Conservation (phyloP, 495 filamentous ascomycete genomes). For the Ascobolus immersus region DNA sequence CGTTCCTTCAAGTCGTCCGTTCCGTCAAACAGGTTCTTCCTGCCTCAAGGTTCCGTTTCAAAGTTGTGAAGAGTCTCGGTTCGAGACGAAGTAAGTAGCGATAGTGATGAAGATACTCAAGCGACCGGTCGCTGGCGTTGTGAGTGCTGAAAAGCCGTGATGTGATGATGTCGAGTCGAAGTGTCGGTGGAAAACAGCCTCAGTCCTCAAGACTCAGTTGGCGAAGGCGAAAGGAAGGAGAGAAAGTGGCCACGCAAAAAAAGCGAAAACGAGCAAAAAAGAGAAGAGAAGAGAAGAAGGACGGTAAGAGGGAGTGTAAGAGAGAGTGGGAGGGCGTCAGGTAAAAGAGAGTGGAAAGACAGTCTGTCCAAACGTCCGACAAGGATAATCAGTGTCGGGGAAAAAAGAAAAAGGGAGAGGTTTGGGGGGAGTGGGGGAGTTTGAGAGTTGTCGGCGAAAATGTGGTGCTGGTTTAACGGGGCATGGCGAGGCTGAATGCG, state of each 20-base stretch:
- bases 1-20: too few relatives aligned
- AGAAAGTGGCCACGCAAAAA: constrained; percentile 8
- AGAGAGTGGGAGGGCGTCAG: background rate
- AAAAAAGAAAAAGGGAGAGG: background rate
- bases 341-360: constrained; percentile 1
- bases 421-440: background rate
- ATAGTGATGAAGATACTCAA: constrained; percentile 2
- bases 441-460: background rate
- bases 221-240: background rate
- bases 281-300: background rate
- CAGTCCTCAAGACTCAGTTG: constrained; percentile 3
- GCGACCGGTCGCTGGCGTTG: constrained; percentile 10
- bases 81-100: background rate
- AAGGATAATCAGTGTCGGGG: background rate
- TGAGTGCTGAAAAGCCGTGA: constrained; percentile 7
- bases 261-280: constrained; percentile 4
- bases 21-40: too few relatives aligned
- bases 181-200: background rate
- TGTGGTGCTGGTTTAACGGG: too few relatives aligned
- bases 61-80: background rate
- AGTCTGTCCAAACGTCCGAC: background rate
- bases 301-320: constrained; percentile 1
- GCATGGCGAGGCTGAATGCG: background rate
- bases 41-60: constrained; percentile 3
- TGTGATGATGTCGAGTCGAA: background rate